These are phyloP conservation scores for Neospora caninum DNA, from an alignment of 169 alveolate species.

Conservation along the genomic window DNA sequence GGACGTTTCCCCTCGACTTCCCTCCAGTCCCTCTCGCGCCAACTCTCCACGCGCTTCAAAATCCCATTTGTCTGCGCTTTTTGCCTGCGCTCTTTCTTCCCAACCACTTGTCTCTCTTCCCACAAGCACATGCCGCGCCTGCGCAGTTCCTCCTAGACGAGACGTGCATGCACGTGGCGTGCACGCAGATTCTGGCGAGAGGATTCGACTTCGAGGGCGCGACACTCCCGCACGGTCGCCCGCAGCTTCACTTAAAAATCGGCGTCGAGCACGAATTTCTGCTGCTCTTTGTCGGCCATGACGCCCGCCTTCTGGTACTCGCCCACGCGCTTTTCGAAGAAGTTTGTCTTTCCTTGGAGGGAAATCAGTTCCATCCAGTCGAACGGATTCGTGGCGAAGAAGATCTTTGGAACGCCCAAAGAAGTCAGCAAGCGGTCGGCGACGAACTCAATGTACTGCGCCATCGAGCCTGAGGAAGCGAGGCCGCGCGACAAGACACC, in stretches of 20 bases:
- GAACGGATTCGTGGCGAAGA: slow-evolving; percentile 94
- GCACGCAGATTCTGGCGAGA: too few species aligned
- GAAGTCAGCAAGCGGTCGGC: slow-evolving; percentile 96
- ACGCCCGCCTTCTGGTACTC: slow-evolving; percentile 98
- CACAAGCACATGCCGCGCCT: too few species aligned
- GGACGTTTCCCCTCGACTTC: too few species aligned
- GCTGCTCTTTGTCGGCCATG: slow-evolving; percentile 76
- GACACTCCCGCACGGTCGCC: too few species aligned
- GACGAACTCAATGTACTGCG: slow-evolving; percentile 96
- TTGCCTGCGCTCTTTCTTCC: too few species aligned
- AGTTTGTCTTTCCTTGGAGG: slow-evolving; percentile 98
- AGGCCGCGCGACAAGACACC: background rate
- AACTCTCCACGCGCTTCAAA: too few species aligned
- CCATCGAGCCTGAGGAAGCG: slow-evolving; percentile 86
- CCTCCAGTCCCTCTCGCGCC: too few species aligned
- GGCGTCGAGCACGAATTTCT: slow-evolving; percentile 70
- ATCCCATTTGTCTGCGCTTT: too few species aligned
- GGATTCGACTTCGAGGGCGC: too few species aligned
- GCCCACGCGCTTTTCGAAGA: slow-evolving; percentile 98
- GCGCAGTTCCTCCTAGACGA: too few species aligned
- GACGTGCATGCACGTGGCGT: too few species aligned
- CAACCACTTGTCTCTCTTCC: too few species aligned
- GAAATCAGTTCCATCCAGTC: slow-evolving; percentile 99
- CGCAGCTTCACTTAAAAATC: slow-evolving; percentile 73
- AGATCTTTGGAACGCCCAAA: slow-evolving; percentile 93